Conservation (phyloP, 768 basidiomycete genomes). For the Kwoniella heveanensis region DNA sequence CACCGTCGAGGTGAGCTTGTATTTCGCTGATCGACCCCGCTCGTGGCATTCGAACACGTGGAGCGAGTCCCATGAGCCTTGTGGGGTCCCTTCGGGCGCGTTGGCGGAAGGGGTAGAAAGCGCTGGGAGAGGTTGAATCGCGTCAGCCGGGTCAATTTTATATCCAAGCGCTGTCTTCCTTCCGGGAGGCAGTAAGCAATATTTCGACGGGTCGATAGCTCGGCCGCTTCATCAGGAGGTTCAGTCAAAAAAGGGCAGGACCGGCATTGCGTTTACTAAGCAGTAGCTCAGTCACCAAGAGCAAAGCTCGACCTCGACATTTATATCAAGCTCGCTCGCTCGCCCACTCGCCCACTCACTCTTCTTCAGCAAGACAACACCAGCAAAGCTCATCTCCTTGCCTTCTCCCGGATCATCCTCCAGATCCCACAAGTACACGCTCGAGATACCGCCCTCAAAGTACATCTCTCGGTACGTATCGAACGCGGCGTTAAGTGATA, state of each 20-base stretch:
- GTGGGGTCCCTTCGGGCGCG: conserved; percentile 44
- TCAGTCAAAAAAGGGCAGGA: too few relatives aligned
- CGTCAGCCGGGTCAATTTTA: too few relatives aligned
- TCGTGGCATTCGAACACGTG: conserved; percentile 97
- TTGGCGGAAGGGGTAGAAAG: conserved; percentile 21
- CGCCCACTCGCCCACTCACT: too few relatives aligned
- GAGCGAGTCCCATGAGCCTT: conserved; percentile 95
- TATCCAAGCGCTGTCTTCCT: too few relatives aligned
- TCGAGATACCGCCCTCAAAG: conserved; percentile 96
- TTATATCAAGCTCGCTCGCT: too few relatives aligned
- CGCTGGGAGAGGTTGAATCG: conserved; percentile 5
- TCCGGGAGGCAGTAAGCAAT: too few relatives aligned
- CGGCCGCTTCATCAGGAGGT: too few relatives aligned
- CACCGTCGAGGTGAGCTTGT: conserved; percentile 94
- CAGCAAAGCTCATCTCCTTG: conserved; percentile 72
- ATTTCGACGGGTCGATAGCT: too few relatives aligned
- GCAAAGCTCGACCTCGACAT: too few relatives aligned
- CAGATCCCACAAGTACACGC: conserved; percentile 96
- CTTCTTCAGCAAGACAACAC: conserved; percentile 94
- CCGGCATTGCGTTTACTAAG: too few relatives aligned
- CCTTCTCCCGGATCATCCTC: conserved; percentile 67
- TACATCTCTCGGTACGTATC: conserved; percentile 99
- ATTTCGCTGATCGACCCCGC: conserved; percentile 86
- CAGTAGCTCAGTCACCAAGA: too few relatives aligned
- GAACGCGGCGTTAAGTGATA: conserved; percentile 92